phyloP scores from a whole-genome alignment of 2,329 filamentous ascomycete species.

The Cryphonectria naterciae region DNA sequence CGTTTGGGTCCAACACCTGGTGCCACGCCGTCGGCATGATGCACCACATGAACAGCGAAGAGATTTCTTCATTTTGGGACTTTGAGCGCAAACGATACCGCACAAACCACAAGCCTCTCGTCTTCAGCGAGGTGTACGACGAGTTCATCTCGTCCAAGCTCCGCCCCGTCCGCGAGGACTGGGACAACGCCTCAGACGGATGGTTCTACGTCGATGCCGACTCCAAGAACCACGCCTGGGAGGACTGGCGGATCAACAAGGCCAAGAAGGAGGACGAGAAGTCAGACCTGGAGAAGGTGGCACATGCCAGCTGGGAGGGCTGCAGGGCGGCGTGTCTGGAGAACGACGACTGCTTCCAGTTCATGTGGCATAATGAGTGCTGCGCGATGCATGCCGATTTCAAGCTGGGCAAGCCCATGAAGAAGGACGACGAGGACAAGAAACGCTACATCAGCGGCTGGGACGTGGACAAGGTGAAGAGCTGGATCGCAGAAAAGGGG shows the following conservation, averaged over 20 bases:
- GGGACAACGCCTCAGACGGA: constrained; percentile 58
- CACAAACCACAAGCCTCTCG: constrained; percentile 39
- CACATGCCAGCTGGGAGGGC: constrained; percentile 46
- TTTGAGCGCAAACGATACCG: constrained; percentile 49
- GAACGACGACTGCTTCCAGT: constrained; percentile 46
- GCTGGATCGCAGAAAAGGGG: constrained; percentile 44
- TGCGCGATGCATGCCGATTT: constrained; percentile 44
- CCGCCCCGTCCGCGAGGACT: constrained; percentile 46
- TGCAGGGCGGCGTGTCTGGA: constrained; percentile 51
- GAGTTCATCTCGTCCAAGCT: constrained; percentile 50
- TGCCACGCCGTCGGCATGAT: constrained; percentile 61
- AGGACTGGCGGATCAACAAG: constrained; percentile 38
- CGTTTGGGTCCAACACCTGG: constrained; percentile 53
- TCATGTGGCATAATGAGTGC: constrained; percentile 43
- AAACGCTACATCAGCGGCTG: constrained; percentile 46
- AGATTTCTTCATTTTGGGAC: constrained; percentile 55
- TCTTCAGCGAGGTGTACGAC: constrained; percentile 53
- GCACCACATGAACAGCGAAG: constrained; percentile 57
- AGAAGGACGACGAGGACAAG: constrained; percentile 36
- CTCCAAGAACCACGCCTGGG: constrained; percentile 35
- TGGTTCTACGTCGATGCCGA: constrained; percentile 44
- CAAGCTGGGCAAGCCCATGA: constrained; percentile 45
- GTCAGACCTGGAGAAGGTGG: constrained; percentile 44
- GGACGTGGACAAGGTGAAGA: constrained; percentile 45
- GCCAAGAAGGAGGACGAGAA: constrained; percentile 41